Base-by-base conservation (phyloP, 441 rosid species). In the Cnidoscolus chayamansa region DNA sequence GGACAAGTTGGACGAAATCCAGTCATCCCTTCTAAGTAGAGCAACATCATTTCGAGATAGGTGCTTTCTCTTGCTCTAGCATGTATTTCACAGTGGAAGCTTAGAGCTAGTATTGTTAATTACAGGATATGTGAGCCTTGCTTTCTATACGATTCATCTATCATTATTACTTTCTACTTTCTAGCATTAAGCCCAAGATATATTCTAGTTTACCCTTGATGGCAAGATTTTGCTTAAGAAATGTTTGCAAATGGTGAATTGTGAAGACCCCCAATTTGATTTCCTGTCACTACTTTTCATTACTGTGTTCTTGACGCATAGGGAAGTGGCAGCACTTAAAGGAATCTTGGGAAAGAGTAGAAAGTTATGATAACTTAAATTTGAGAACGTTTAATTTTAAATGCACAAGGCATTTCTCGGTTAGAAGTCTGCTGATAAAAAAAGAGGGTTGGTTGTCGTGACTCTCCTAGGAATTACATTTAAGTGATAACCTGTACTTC, bases 1-100 rank as follows among this genome's bases (percentile, higher is more conserved):
- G 81, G 97, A 92, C 79, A 89, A 87, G 85, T 77, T 94, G 82
- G 98, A 92, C 71, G 97, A 89, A 82, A 82, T 94, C 84, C 99
- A 92, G 66, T 81, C 86, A 65, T 87, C 93, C 45, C 96, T 94
- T 79, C 84, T 92, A 69, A 86, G 76, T 31, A 86, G 71, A 72
- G 93, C 97, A 32, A 67, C 72, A 79, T 81, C 84, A 76, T 92
- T 92, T 78, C 85, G 92, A 59, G 90, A 92, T 72, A 88, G 98
- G 97, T 90, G 72, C 54, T 35, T 61, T 45, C 68, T 76, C 71
- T 68, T 76, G 51, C 65, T 70, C 45, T 65, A n/a, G 19, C 62
- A 60, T 63, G 64, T 61, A 66, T 54, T 43, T 37, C 20, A 32
- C 15, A 37, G 2, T 7, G 12, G 37, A 71, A 37, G 40, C 70